A percentile compares a stretch with the other conserved stretches of the same genome.
phyloP scores from a whole-genome alignment of 352 stramenopile genomes.

The Pythium insidiosum region DNA sequence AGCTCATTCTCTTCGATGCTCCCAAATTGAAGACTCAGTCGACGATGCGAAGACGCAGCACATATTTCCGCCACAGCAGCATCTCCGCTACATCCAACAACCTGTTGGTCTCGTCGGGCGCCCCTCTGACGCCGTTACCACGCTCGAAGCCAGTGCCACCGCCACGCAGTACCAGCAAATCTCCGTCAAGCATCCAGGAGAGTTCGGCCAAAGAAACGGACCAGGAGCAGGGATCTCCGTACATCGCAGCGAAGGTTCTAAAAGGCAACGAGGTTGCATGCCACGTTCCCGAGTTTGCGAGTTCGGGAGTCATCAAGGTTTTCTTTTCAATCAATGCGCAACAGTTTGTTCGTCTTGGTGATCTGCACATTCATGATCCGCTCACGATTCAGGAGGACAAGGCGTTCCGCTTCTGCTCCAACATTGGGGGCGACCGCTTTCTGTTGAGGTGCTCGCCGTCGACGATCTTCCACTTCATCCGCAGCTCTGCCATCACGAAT shows the following conservation, averaged over 20 bases:
- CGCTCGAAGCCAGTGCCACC: background rate
- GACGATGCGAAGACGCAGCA: constrained; percentile 32
- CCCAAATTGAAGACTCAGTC: constrained; percentile 34
- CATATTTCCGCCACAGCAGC: constrained; percentile 46
- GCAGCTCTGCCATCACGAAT: constrained; percentile 32
- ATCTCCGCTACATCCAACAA: constrained; percentile 31
- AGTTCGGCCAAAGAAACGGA: too few species aligned
- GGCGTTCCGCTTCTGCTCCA: constrained; percentile 50
- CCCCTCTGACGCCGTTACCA: constrained; percentile 1
- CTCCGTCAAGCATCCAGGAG: background rate
- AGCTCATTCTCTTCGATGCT: constrained; percentile 30
- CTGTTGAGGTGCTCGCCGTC: constrained; percentile 42
- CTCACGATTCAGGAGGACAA: constrained; percentile 44
- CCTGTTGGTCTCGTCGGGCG: constrained; percentile 14
- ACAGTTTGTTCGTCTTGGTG: constrained; percentile 59
- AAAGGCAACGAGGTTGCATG: constrained; percentile 40
- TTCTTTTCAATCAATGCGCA: constrained; percentile 66
- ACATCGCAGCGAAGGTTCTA: constrained; percentile 40
- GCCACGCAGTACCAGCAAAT: background rate
- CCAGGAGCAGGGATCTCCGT: too few species aligned
- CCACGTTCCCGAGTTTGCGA: constrained; percentile 44
- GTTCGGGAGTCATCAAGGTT: constrained; percentile 27
- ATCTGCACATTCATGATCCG: constrained; percentile 42
- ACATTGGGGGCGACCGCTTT: constrained; percentile 49
- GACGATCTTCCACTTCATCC: constrained; percentile 36